Conservation (phyloP, 441 rosid species). For the Dalechampia spathulata region DNA sequence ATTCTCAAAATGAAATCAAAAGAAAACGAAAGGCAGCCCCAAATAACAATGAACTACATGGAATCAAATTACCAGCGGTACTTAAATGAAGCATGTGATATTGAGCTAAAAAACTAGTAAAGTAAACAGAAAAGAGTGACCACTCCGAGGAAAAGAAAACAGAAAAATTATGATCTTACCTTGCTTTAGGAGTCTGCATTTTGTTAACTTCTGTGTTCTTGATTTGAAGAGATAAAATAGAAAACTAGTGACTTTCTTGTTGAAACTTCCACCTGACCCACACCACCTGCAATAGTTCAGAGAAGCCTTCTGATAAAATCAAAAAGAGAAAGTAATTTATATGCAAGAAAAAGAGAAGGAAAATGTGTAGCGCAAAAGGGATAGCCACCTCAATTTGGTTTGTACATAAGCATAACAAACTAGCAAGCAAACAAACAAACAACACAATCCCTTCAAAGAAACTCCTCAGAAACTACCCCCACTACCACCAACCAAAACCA, state of each 20-base stretch:
- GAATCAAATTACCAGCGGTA: background rate
- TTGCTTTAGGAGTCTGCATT: slow-evolving; percentile 89
- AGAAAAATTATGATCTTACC: slow-evolving; percentile 28
- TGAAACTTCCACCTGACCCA: slow-evolving; percentile 49
- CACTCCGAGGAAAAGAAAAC: background rate
- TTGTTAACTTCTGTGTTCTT: slow-evolving; percentile 21
- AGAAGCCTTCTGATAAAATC: slow-evolving; percentile 27
- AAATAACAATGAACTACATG: background rate
- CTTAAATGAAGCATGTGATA: background rate
- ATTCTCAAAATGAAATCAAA: background rate
- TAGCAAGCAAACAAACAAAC: slow-evolving; percentile 46
- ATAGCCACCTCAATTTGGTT: slow-evolving; percentile 24
- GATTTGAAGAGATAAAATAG: slow-evolving; percentile 16
- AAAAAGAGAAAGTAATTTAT: slow-evolving; percentile 30
- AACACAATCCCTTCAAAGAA: slow-evolving; percentile 67
- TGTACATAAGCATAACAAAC: slow-evolving; percentile 49
- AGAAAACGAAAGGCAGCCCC: background rate
- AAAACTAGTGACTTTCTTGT: slow-evolving; percentile 18
- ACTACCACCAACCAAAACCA: slow-evolving; percentile 73
- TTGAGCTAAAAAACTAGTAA: background rate
- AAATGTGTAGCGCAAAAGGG: slow-evolving; percentile 17
- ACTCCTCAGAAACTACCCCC: slow-evolving; percentile 82
- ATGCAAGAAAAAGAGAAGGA: slow-evolving; percentile 19
- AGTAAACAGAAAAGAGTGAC: background rate
- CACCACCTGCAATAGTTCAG: slow-evolving; percentile 42